Evolutionary conservation across 208 protist genomes (phyloP), one percentile per base, ranked within the genome.

Genomic region (Crithidia thermophila): DNA sequence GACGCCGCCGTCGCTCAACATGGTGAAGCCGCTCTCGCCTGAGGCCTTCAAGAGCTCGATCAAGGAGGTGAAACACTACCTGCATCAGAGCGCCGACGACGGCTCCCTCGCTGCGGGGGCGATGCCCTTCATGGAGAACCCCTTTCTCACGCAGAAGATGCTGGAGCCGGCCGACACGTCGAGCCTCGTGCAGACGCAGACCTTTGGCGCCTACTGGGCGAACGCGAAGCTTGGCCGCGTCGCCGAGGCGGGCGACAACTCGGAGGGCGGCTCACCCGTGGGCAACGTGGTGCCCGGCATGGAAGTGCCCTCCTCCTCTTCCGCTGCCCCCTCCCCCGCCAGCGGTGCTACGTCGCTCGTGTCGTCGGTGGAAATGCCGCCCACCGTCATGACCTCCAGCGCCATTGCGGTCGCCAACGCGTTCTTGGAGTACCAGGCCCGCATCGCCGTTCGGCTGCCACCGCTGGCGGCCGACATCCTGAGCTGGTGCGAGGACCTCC

Each of bases 371-470:
- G 45, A 55, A 20, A 57, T 71, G 71, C 72, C 71, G 37, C 77
- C 84, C 18, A 81, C 78, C 1, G 53, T 84, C 16, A 67, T 88
- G 39, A 91, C 87, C 6, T 77, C 81, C 18, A 90, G 80, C 63
- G 65, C 80, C 10, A 75, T 87, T 31, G 57, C 61, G 11, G 77
- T 90, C 37, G 70, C 83, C 30, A 95, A 93, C 53, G 72, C 67
- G 0, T 80, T 94, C 8, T 42, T 91, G 46, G 85, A 94, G 75
- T 91, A 92, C 58, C 71, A 87, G 51, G 89, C 86, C 34, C 82
- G 89, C 55, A 65, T 94, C 30, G 87, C 83, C 5, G 82, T 85
- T 21, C 87, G 90, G 55, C 91, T 84, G 67, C 82, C 90, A 6
- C 87, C 85, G 9, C 71, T 95, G 25, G 87, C 87, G 13, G 49